phyloP scores from a whole-genome alignment of 139 green algal species.

The Coelastrella sp. region DNA sequence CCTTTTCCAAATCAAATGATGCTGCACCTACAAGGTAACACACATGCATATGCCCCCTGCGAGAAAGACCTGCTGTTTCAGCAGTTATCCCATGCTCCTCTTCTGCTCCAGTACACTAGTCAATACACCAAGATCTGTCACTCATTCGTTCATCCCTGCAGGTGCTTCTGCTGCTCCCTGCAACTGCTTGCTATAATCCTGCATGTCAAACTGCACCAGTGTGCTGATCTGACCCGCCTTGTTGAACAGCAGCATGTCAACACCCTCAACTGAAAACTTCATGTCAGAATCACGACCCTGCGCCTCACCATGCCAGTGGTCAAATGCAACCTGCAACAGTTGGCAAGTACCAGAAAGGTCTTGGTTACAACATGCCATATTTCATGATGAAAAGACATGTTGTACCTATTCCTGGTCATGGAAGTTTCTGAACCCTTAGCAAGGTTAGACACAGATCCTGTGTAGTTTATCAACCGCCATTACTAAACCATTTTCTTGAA shows the following conservation, averaged over 20 bases:
- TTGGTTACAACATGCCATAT: neutral
- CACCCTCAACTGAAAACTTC: slow-evolving; percentile 7
- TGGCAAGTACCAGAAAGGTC: neutral
- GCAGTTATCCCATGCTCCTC: too few species aligned
- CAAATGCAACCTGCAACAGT: slow-evolving; percentile 25
- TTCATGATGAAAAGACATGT: neutral
- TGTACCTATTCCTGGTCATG: neutral
- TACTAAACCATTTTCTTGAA: neutral
- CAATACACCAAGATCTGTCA: too few species aligned
- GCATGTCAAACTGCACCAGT: slow-evolving; percentile 43
- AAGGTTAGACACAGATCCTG: neutral
- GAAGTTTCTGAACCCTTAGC: neutral
- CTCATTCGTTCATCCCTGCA: neutral
- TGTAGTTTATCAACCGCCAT: neutral
- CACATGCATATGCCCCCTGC: too few species aligned
- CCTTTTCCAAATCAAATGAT: too few species aligned
- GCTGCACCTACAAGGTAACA: too few species aligned
- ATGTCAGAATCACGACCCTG: neutral
- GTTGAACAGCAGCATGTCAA: slow-evolving; percentile 47
- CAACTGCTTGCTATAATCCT: slow-evolving; percentile 38
- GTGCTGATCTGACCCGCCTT: slow-evolving; percentile 1
- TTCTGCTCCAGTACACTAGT: too few species aligned
- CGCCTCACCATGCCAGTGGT: slow-evolving; percentile 27
- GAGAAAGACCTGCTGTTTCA: too few species aligned
- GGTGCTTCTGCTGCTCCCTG: neutral